Evolutionary conservation across 2,329 filamentous ascomycete genomes (phyloP), one percentile per base, ranked within the genome.

Genomic region (Colletotrichum siamense): DNA sequence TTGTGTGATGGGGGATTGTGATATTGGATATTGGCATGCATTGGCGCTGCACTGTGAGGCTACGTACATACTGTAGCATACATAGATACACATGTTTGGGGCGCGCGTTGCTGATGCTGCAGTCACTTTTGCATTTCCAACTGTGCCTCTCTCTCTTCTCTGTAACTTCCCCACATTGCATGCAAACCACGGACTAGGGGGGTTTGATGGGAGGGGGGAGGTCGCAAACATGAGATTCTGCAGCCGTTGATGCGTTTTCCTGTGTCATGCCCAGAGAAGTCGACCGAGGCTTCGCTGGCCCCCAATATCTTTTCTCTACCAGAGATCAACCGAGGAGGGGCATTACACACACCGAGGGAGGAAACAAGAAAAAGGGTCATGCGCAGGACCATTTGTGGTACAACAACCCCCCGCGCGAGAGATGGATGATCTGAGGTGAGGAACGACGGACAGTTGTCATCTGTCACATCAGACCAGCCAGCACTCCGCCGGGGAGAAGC

Each of bases 11-110:
- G 63, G 65, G 4, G 67, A 32, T 70, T 70, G 67, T 70, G 55
- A 70, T 62, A 34, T 70, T 70, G 67, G 26, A 39, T 16, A 70
- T 70, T 63, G 67, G 67, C 57, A 70, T 70, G 67, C 67, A 70
- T 70, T 62, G 67, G 67, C 67, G 67, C 67, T 34, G 67, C 67
- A 62, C 62, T 49, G n/a, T 16, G 30, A 36, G 65, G 55, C 67
- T 36, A 1, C 52, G 24, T 65, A 44, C 28, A 9, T 59, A 13
- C 39, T 44, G 18, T 44, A 44, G 39, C 39, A 44, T n/a, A 39
- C 16, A 44, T n/a, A 44, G 8, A 44, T 10, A 44, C 39, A 44
- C 39, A 44, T 44, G 39, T 44, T 44, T 10, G 22, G 63, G 16
- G 34, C 63, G 34, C 34, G 24, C 22, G 30, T 36, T 39, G 61